Evolutionary conservation across 257 asterid genomes (phyloP).

Genomic region (Nyctanthes arbortristis): DNA sequence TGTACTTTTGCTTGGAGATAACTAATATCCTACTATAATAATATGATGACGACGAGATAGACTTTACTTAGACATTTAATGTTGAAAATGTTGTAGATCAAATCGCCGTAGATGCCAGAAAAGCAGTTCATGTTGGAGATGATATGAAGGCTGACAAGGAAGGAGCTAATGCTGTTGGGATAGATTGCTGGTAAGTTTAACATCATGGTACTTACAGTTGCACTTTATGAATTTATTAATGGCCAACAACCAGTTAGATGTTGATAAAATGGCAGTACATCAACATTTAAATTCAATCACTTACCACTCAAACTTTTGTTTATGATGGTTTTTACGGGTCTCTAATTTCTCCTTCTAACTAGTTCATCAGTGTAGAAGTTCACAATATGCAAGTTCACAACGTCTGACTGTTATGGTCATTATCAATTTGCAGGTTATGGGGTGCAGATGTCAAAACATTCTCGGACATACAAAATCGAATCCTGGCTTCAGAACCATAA

Average conservation of each 20-base stretch:
- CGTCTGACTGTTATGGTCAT: background rate
- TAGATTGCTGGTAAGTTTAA: constrained; percentile 64
- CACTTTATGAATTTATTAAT: constrained; percentile 3
- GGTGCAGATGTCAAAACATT: constrained; percentile 77
- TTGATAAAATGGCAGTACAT: no score
- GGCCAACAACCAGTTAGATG: background rate
- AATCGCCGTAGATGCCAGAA: constrained; percentile 57
- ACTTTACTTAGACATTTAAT: background rate
- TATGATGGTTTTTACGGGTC: background rate
- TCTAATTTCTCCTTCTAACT: background rate
- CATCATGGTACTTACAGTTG: constrained; percentile 1
- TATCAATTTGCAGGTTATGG: constrained; percentile 73
- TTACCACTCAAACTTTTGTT: background rate
- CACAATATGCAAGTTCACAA: background rate
- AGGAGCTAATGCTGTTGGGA: constrained; percentile 85
- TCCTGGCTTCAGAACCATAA: constrained; percentile 36
- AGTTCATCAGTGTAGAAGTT: no score
- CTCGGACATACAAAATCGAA: constrained; percentile 58
- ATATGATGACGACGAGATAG: background rate
- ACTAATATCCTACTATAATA: background rate
- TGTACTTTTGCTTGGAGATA: background rate
- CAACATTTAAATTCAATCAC: background rate
- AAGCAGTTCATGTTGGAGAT: constrained; percentile 88
- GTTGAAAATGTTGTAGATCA: constrained; percentile 49
- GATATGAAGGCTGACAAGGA: constrained; percentile 75